phyloP scores from a whole-genome alignment of 2,329 filamentous ascomycete genomes.

The Stromatinia cepivora region DNA sequence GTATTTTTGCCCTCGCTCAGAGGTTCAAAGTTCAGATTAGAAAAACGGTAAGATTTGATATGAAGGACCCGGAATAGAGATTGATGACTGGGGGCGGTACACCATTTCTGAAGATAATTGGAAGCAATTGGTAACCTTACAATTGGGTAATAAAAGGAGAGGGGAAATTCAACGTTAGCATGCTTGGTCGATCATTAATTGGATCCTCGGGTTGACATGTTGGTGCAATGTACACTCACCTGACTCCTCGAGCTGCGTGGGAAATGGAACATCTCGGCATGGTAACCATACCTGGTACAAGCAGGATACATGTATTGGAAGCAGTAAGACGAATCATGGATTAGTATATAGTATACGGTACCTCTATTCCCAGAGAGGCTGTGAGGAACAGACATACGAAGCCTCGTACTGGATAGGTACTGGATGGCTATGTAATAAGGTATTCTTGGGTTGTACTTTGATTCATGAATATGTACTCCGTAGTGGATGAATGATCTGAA shows the following conservation, averaged over 20 bases:
- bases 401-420: background rate
- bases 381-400: constrained; percentile 4
- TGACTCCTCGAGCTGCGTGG: constrained; percentile 9
- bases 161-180: constrained; percentile 17
- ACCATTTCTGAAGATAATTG: constrained; percentile 15
- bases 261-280: constrained; percentile 13
- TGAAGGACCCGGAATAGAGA: constrained; percentile 7
- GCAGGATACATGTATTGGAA: constrained; percentile 11
- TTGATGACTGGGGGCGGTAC: constrained; percentile 9
- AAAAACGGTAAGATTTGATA: constrained; percentile 6
- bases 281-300: constrained; percentile 8
- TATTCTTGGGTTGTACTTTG: constrained; percentile 1
- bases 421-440: background rate
- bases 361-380: constrained; percentile 23
- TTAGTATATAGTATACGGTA: constrained; percentile 7
- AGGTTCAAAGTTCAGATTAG: background rate
- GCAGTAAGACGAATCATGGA: constrained; percentile 18
- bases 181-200: constrained; percentile 21
- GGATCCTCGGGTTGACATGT: constrained; percentile 13
- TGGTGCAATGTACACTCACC: constrained; percentile 19
- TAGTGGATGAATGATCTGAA: constrained; percentile 4
- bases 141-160: constrained; percentile 16
- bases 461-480: constrained; percentile 8
- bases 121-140: constrained; percentile 17
- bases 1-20: background rate